Evolutionary conservation across 1,139 yeast genomes (phyloP), one percentile per base, ranked within the genome.

Genomic region (Magnusiomyces magnusii): DNA sequence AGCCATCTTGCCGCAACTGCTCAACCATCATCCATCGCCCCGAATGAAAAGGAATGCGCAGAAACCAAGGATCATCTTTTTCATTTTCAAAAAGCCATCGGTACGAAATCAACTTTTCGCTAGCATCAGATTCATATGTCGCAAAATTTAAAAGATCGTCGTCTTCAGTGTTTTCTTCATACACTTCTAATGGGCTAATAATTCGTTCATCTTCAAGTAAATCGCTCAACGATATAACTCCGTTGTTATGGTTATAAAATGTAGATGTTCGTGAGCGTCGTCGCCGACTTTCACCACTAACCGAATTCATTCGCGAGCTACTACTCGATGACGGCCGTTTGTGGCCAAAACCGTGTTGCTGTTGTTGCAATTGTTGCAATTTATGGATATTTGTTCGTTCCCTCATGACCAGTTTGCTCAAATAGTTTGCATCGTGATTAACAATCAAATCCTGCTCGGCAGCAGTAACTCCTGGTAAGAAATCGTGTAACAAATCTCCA

Each of bases 1-100:
- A 84, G 56, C 81, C 82, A 62, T 78, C 80, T 54, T 82, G 85
- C 3, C 72, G 73, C 34, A 83, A 64, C 15, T 76, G 64, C 0
- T 76, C 67, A 7, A 77, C 62, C 53, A 66, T 66, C 3, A 68
- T 42, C 63, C 66, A 65, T 21, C 60, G 50, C 2, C 69, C 44
- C 3, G 44, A 39, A 17, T 59, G 19, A 70, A 62, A 62, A 10
- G 62, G 62, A 23, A 60, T 58, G 19, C 47, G 23, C 21, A 58
- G 44, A 51, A 53, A 60, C 23, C 47, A 52, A 3, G 57, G 55
- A 49, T 56, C 59, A 21, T 34, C 21, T 17, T 23, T 44, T 47
- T 55, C 59, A 10, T 41, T 44, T 25, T 19, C 21, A 34, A 54
- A 41, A 24, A 54, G 15, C 47, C 27, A 21, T 5, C 52, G 50